phyloP scores from a whole-genome alignment of 257 asterid species.

The Dorcoceras hygrometricum region DNA sequence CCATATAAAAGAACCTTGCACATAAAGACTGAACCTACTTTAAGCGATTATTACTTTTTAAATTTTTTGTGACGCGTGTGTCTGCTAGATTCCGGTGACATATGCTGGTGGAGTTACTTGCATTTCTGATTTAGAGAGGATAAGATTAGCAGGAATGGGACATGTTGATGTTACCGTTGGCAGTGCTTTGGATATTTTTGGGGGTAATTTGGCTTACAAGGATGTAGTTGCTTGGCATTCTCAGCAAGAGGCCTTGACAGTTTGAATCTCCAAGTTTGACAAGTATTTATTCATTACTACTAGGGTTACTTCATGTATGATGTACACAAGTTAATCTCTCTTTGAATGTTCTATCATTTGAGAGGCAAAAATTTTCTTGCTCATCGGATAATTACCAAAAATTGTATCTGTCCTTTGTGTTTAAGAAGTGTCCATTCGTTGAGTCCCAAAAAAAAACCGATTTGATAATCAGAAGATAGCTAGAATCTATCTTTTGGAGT shows the following conservation, averaged over 20 bases:
- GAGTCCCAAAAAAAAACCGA: not conserved
- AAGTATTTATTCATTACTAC: not conserved
- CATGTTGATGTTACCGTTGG: slow-evolving; percentile 93
- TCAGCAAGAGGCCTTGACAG: slow-evolving; percentile 50
- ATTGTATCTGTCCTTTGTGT: not conserved
- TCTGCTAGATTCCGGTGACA: slow-evolving; percentile 78
- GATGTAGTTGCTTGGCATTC: slow-evolving; percentile 88
- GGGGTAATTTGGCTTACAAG: slow-evolving; percentile 79
- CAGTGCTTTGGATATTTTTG: slow-evolving; percentile 91
- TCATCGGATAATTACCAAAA: not conserved
- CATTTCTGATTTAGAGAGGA: slow-evolving; percentile 79
- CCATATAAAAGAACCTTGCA: not conserved
- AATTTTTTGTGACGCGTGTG: slow-evolving; percentile 13
- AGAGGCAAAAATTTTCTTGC: not conserved
- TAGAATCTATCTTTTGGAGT: not conserved
- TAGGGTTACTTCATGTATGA: not conserved
- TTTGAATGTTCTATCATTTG: not conserved
- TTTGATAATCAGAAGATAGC: not conserved
- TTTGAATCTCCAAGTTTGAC: slow-evolving; percentile 27
- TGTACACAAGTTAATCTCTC: not conserved
- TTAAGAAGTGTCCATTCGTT: not conserved
- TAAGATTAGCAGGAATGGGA: slow-evolving; percentile 71
- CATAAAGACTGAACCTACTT: not conserved
- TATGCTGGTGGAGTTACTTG: slow-evolving; percentile 91
- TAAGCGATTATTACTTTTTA: not conserved